Percentiles rank a stretch among this genome's conserved stretches.
phyloP scores from a whole-genome alignment of 106 monocot genomes.

The Dioscorea alata region DNA sequence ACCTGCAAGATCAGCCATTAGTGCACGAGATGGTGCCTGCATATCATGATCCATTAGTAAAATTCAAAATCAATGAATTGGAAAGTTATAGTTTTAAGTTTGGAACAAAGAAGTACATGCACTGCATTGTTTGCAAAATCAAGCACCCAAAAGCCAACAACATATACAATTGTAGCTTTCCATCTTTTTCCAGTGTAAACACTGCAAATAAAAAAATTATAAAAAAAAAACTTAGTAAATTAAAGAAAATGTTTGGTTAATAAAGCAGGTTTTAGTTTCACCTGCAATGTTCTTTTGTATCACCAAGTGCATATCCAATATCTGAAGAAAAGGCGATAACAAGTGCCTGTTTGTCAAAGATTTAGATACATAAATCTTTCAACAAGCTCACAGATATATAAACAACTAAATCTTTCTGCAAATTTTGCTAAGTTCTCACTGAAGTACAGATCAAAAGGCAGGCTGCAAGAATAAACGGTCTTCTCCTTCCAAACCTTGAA shows the following conservation, averaged over 20 bases:
- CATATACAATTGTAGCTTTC: slow-evolving; percentile 53
- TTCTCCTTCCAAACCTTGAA: slow-evolving; percentile 58
- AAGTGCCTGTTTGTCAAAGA: slow-evolving; percentile 22
- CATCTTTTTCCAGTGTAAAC: slow-evolving; percentile 43
- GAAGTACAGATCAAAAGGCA: slow-evolving; percentile 46
- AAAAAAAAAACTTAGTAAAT: no score
- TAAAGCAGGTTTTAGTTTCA: background rate
- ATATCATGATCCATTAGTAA: background rate
- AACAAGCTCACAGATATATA: no score
- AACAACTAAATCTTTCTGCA: no score
- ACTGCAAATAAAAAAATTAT: slow-evolving; percentile 7
- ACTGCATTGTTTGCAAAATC: slow-evolving; percentile 76
- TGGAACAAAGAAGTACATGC: slow-evolving; percentile 15
- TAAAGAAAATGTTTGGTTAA: no score
- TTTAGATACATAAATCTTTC: background rate
- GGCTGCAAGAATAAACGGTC: slow-evolving; percentile 57
- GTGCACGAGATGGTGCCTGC: slow-evolving; percentile 53
- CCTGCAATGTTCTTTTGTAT: slow-evolving; percentile 67
- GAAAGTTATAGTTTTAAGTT: no score
- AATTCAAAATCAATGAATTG: no score
- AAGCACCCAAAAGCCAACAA: slow-evolving; percentile 63
- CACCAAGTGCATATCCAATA: slow-evolving; percentile 50
- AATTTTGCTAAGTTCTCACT: slow-evolving; percentile 26
- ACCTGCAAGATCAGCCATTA: slow-evolving; percentile 57
- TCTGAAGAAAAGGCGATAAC: slow-evolving; percentile 66